Evolutionary conservation across 1,139 yeast species (phyloP).

Genomic region (Lodderomyces margitis): DNA sequence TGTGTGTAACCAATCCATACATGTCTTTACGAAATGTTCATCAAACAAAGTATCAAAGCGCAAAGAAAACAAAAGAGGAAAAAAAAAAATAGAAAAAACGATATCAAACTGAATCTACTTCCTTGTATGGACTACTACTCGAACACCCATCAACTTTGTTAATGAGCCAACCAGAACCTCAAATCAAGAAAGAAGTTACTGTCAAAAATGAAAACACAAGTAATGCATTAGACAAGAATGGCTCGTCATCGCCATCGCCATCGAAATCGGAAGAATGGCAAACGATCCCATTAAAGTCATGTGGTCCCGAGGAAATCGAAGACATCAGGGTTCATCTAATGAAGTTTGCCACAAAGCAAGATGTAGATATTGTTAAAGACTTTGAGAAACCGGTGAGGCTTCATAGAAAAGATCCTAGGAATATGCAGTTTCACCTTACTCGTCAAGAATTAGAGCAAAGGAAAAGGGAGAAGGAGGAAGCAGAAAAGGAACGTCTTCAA

Average conservation of each 20-base stretch:
- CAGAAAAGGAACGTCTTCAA: conserved; percentile 28
- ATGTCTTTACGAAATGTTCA: no score
- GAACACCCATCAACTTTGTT: conserved; percentile 2
- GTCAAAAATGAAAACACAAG: conserved; percentile 22
- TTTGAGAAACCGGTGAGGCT: conserved; percentile 81
- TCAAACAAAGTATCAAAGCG: neutral
- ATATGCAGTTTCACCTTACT: conserved; percentile 79
- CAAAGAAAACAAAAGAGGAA: neutral
- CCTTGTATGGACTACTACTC: neutral
- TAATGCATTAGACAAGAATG: neutral
- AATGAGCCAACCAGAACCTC: conserved; percentile 27
- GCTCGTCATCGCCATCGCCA: conserved; percentile 7
- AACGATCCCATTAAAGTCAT: conserved; percentile 70
- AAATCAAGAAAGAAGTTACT: conserved; percentile 26
- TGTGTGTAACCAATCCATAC: no score
- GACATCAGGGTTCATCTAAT: conserved; percentile 78
- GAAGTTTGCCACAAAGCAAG: conserved; percentile 72
- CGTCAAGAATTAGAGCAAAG: conserved; percentile 58
- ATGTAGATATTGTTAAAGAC: conserved; percentile 66
- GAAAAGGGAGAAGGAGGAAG: conserved; percentile 47
- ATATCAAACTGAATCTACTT: neutral
- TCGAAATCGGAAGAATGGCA: conserved; percentile 36
- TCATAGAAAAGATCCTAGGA: conserved; percentile 90
- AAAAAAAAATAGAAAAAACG: neutral
- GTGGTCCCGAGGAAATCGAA: conserved; percentile 67